Percentiles rank a stretch among this genome's conserved stretches.
Evolutionary conservation across 2,329 filamentous ascomycete species (phyloP).

Genomic region (Cladosporium sp.): DNA sequence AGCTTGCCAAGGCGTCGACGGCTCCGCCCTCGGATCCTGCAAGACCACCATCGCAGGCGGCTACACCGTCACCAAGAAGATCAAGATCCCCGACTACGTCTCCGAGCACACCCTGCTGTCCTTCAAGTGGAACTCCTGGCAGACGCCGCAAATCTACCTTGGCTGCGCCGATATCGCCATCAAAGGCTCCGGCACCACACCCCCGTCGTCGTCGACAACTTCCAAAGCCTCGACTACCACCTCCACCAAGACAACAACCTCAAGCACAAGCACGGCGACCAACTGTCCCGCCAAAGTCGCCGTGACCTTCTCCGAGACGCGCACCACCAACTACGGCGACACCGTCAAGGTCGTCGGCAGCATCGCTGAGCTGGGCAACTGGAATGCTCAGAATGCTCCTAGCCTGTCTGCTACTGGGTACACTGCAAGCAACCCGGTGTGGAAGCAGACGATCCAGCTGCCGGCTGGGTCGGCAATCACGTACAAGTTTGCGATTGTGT

Average conservation of each 20-base stretch:
- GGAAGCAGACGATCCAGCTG: slow-evolving; percentile 7
- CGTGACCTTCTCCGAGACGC: slow-evolving; percentile 5
- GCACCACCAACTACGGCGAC: background rate
- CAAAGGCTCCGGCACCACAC: background rate
- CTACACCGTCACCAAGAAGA: slow-evolving; percentile 5
- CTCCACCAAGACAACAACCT: background rate
- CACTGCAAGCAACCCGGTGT: slow-evolving; percentile 5
- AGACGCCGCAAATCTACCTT: background rate
- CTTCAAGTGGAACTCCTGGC: background rate
- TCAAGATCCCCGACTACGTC: slow-evolving; percentile 7
- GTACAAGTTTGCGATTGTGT: slow-evolving; percentile 3
- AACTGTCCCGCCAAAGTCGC: background rate
- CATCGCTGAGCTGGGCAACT: background rate
- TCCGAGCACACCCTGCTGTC: background rate
- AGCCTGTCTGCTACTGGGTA: background rate
- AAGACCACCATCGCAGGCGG: slow-evolving; percentile 8
- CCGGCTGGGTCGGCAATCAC: background rate
- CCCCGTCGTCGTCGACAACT: background rate
- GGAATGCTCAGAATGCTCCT: background rate
- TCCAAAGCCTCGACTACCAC: background rate
- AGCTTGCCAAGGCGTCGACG: background rate
- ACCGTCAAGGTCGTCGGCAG: slow-evolving; percentile 7
- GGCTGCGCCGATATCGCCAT: slow-evolving; percentile 7
- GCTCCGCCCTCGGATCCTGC: background rate
- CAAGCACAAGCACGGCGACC: background rate